A percentile compares a stretch with the other conserved stretches of the same genome.
Conservation (phyloP, 768 basidiomycete species). For the Mycena latifolia region DNA sequence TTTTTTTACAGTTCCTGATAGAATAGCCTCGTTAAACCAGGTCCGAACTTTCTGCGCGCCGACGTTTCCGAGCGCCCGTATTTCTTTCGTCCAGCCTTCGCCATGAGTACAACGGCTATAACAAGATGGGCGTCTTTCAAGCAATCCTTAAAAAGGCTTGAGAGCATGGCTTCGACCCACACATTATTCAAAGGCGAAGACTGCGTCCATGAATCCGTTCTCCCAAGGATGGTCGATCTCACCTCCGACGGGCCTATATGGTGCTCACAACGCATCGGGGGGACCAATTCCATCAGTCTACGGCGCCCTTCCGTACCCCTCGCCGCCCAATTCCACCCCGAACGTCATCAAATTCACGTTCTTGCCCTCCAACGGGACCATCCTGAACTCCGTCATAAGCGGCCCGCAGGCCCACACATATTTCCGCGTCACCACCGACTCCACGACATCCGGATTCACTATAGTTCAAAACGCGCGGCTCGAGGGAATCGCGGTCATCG, state of each 20-base stretch:
- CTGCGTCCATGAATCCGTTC: background rate
- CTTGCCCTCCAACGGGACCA: slow-evolving; percentile 47
- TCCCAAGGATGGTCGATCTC: slow-evolving; percentile 7
- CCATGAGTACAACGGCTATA: background rate
- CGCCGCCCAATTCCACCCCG: slow-evolving; percentile 15
- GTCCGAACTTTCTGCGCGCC: too few species aligned
- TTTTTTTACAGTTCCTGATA: too few species aligned
- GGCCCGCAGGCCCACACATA: slow-evolving; percentile 50
- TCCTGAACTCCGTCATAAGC: slow-evolving; percentile 52
- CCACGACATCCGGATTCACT: slow-evolving; percentile 45
- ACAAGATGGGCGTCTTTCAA: background rate
- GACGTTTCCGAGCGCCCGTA: too few species aligned
- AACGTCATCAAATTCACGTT: slow-evolving; percentile 52
- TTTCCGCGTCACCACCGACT: slow-evolving; percentile 51
- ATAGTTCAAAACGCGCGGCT: slow-evolving; percentile 49
- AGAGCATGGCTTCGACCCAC: background rate
- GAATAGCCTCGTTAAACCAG: too few species aligned
- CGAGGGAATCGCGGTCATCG: slow-evolving; percentile 49
- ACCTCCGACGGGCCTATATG: background rate
- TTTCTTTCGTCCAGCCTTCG: too few species aligned
- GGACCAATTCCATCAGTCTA: background rate
- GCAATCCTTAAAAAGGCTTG: background rate
- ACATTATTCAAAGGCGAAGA: background rate
- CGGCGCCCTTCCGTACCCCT: background rate
- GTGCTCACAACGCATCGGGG: background rate